phyloP scores from a whole-genome alignment of 163 green algal species.

The Prototheca wickerhamii region DNA sequence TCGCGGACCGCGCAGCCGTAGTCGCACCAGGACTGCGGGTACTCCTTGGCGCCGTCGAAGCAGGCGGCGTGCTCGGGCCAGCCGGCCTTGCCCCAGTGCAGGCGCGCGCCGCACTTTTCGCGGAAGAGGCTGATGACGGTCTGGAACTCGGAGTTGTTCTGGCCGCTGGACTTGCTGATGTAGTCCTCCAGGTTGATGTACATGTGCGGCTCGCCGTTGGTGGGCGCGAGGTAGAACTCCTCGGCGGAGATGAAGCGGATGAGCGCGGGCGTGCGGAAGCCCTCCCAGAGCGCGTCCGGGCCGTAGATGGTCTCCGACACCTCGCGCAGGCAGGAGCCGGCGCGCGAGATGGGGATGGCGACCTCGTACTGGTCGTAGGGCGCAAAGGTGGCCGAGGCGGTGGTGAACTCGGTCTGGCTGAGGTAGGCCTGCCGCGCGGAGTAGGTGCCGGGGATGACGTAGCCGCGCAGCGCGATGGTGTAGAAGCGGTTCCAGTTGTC shows the following conservation, averaged over 20 bases:
- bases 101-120: slow-evolving; percentile 46
- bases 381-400: slow-evolving; percentile 9
- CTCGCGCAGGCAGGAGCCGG: slow-evolving; percentile 49
- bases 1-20: slow-evolving; percentile 76
- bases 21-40: slow-evolving; percentile 71
- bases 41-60: slow-evolving; percentile 67
- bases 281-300: slow-evolving; percentile 26
- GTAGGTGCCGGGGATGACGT: slow-evolving; percentile 8
- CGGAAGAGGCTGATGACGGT: slow-evolving; percentile 35
- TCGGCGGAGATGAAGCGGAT: slow-evolving; percentile 60
- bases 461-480: slow-evolving; percentile 1
- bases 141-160: slow-evolving; percentile 55
- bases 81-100: slow-evolving; percentile 76
- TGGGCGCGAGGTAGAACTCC: slow-evolving; percentile 48
- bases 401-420: slow-evolving; percentile 35
- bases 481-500: slow-evolving; percentile 21
- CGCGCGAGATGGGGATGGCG: slow-evolving; percentile 43
- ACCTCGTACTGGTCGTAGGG: slow-evolving; percentile 65
- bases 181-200: slow-evolving; percentile 85
- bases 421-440: slow-evolving; percentile 24
- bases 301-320: slow-evolving; percentile 40
- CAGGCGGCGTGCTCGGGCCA: slow-evolving; percentile 53
- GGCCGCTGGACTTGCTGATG: slow-evolving; percentile 21
- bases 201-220: slow-evolving; percentile 47
- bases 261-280: slow-evolving; percentile 60